Base-by-base conservation (phyloP, 2,329 filamentous ascomycete genomes). In the Epichloe brachyelytri region DNA sequence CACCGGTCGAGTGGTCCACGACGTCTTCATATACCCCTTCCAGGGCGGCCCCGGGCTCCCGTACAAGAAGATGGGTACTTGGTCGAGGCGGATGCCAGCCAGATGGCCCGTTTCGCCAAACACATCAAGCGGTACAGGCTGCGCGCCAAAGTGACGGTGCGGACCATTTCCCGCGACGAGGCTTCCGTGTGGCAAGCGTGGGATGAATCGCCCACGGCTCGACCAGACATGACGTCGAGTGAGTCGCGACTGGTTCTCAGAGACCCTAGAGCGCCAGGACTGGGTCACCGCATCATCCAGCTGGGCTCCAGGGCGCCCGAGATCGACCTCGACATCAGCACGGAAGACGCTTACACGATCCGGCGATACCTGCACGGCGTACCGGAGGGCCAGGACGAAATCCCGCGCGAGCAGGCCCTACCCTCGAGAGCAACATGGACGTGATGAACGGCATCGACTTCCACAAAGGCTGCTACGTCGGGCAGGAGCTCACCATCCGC, bases 401-500 rank as follows among this genome's bases (percentile, higher is more conserved):
- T 98, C 19, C 65, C 79, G 6, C 70, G 75, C 53, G 85, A 85
- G 56, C 71, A 76, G 17, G 82, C 88, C 0, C 73, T 98, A 50
- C 91, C 93, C 83, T 90, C 66, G 91, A 97, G 68, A 84, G 77
- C 63, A 96, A 96, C 65, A 77, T 97, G 64, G 93, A 98, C 67
- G 71, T 87, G 53, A 87, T 87, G 76, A 78, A 79, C 46, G 93
- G 82, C 26, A 84, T 98, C 57, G 88, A 96, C 68, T 98, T 93
- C 71, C 82, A 82, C 63, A 98, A 98, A 71, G 93, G 93, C 7
- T 98, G 93, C 69, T 98, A 98, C 67, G 81, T 97, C 7, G 93
- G 93, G 0, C 93, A 98, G 69, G 93, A 98, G 67, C 77, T 98
- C 56, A 97, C 93, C 1, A 95, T 97, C 57, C 84, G 93, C 41